phyloP scores from a whole-genome alignment of 108 stramenopile species.

The Seminavis robusta region DNA sequence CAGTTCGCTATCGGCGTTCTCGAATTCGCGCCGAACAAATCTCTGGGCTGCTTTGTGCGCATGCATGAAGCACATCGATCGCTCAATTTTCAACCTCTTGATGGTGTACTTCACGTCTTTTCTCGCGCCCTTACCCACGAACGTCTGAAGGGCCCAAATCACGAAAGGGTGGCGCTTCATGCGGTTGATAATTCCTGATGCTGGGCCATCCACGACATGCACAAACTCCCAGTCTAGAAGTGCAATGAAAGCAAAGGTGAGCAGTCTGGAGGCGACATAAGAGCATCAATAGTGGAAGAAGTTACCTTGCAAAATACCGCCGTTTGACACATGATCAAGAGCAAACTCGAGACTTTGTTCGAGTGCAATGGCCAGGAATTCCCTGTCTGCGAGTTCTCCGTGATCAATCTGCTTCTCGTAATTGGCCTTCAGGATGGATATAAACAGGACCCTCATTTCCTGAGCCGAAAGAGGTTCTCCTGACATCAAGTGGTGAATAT shows the following conservation, averaged over 20 bases:
- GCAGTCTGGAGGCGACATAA: too few relatives aligned
- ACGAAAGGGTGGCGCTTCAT: neutral
- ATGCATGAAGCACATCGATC: slow-evolving; percentile 37
- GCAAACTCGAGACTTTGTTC: slow-evolving; percentile 51
- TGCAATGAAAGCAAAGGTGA: too few relatives aligned
- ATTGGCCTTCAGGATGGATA: slow-evolving; percentile 39
- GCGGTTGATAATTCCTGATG: neutral
- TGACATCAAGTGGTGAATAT: slow-evolving; percentile 19
- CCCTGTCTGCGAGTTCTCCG: slow-evolving; percentile 46
- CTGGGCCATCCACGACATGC: slow-evolving; percentile 7
- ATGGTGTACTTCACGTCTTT: neutral
- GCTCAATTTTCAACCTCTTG: slow-evolving; percentile 16
- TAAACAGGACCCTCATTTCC: slow-evolving; percentile 37
- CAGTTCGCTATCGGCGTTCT: slow-evolving; percentile 26
- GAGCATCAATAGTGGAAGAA: too few relatives aligned
- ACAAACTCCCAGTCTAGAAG: slow-evolving; percentile 36
- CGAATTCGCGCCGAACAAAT: slow-evolving; percentile 39
- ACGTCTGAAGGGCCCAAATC: too few relatives aligned
- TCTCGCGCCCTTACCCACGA: neutral
- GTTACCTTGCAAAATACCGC: slow-evolving; percentile 25
- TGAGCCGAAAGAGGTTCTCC: slow-evolving; percentile 21
- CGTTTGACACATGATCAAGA: slow-evolving; percentile 37
- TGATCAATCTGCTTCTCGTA: slow-evolving; percentile 43
- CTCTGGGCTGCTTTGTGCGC: slow-evolving; percentile 33
- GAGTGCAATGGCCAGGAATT: slow-evolving; percentile 39